Evolutionary conservation across 495 filamentous ascomycete genomes (phyloP), one percentile per base, ranked within the genome.

Genomic region (Darksidea phi): DNA sequence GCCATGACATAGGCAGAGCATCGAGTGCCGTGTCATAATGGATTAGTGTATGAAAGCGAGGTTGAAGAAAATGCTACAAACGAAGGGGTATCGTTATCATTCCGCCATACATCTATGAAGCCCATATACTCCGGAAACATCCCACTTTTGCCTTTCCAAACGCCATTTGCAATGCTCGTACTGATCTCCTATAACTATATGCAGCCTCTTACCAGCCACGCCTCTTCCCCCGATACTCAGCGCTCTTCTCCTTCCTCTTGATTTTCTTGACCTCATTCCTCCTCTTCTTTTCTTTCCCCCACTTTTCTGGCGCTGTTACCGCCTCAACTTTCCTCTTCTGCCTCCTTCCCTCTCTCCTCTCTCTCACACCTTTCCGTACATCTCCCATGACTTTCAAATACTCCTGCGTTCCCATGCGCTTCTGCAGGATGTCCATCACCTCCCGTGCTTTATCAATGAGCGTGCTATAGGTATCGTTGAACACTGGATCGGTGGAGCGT

Each of bases 251-350:
- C 76, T 88, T 93, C 71, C 88, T 83, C 76, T 84, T 86, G 64
- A 84, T 87, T 73, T 85, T 91, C 80, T 93, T 91, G 76, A 84
- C 86, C 67, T 92, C 91, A 57, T 87, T 84, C 76, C 88, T 93
- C 74, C 85, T 88, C 74, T 81, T 84, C 85, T 97, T 98, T 65
- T 87, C 84, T 68, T 79, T 78, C 11, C 85, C 89, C 58, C 81
- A 82, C 66, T 78, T 85, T 77, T 96, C 90, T 10, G 94, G 93
- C 59, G 87, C 83, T 25, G 79, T 81, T 18, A 98, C 86, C 25
- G 88, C 87, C 68, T 93, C 91, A 58, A 97, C 87, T 70, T 86
- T 87, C 66, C 94, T 79, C 81, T 98, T 97, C 53, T 77, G 80
- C 41, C 86, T 84, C 70, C 94, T 76, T 49, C 82, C 82, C 64